phyloP scores from a whole-genome alignment of 805 yeast species.

The Candida bentonensis region DNA sequence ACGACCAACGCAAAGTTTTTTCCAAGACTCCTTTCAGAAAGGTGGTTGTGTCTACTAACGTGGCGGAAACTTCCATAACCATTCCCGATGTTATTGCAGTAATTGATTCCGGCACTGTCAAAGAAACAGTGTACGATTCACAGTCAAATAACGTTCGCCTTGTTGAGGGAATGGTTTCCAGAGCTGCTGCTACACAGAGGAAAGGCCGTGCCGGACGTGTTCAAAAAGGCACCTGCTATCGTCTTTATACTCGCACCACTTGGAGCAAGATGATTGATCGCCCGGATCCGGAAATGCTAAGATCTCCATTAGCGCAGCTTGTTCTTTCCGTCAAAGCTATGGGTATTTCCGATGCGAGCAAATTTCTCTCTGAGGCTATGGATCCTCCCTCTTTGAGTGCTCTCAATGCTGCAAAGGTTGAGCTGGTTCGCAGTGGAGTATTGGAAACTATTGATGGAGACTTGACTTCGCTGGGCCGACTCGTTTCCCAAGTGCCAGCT shows the following conservation, averaged over 20 bases:
- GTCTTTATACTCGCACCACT: conserved; percentile 54
- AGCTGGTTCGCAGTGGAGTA: conserved; percentile 62
- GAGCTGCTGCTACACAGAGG: conserved; percentile 81
- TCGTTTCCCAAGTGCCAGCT: conserved; percentile 65
- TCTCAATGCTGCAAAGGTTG: conserved; percentile 35
- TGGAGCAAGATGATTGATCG: conserved; percentile 46
- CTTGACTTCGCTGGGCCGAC: conserved; percentile 67
- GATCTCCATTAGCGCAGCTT: conserved; percentile 72
- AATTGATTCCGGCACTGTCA: conserved; percentile 76
- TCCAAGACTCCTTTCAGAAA: conserved; percentile 45
- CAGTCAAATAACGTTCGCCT: conserved; percentile 53
- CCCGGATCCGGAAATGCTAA: conserved; percentile 79
- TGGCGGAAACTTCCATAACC: conserved; percentile 95
- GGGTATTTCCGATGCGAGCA: conserved; percentile 63
- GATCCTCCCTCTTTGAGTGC: conserved; percentile 60
- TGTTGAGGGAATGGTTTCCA: conserved; percentile 74
- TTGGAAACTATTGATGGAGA: conserved; percentile 30
- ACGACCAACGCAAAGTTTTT: conserved; percentile 72
- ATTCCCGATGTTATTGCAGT: conserved; percentile 92
- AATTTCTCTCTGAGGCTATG: conserved; percentile 58
- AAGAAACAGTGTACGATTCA: conserved; percentile 59
- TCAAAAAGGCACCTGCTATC: conserved; percentile 66
- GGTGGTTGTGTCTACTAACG: conserved; percentile 78
- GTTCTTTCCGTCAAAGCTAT: conserved; percentile 77
- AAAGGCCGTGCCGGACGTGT: conserved; percentile 99